Conservation (phyloP, 805 yeast genomes). For the Cyberlindnera xishuangbannaensis region DNA sequence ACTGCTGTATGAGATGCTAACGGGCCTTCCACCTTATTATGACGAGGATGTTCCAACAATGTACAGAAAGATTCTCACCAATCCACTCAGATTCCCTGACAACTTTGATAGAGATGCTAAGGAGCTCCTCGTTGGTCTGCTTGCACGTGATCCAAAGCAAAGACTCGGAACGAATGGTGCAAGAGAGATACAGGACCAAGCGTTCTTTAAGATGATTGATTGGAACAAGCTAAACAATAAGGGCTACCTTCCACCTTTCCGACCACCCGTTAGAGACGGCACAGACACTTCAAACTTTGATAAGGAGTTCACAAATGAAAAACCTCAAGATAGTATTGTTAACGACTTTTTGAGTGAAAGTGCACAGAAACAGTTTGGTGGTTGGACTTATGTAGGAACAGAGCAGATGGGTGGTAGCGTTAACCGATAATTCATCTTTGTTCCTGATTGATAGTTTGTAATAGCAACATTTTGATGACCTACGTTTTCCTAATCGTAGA, state of each 20-base stretch:
- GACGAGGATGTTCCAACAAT: constrained; percentile 89
- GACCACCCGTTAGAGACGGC: constrained; percentile 82
- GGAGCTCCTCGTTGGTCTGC: constrained; percentile 65
- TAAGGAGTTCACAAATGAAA: constrained; percentile 84
- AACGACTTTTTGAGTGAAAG: constrained; percentile 87
- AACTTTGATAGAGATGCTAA: constrained; percentile 84
- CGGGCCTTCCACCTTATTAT: constrained; percentile 95
- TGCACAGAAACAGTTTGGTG: constrained; percentile 97
- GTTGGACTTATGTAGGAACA: constrained; percentile 93
- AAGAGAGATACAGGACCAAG: constrained; percentile 73
- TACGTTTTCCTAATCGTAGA: no score
- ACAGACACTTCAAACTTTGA: constrained; percentile 93
- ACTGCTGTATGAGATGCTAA: constrained; percentile 88
- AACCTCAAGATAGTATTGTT: constrained; percentile 92
- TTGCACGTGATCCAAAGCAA: constrained; percentile 79
- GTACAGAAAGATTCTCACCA: constrained; percentile 90
- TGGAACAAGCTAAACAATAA: constrained; percentile 81
- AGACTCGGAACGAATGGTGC: constrained; percentile 81
- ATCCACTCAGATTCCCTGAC: constrained; percentile 83
- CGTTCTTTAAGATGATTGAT: constrained; percentile 83
- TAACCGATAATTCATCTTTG: no score
- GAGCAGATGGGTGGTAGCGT: constrained; percentile 35
- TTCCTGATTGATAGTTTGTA: no score
- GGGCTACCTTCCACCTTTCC: constrained; percentile 91
- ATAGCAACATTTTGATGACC: no score